Conservation (phyloP, 371 early-diverging fungal genomes). For the Mucor sp. region DNA sequence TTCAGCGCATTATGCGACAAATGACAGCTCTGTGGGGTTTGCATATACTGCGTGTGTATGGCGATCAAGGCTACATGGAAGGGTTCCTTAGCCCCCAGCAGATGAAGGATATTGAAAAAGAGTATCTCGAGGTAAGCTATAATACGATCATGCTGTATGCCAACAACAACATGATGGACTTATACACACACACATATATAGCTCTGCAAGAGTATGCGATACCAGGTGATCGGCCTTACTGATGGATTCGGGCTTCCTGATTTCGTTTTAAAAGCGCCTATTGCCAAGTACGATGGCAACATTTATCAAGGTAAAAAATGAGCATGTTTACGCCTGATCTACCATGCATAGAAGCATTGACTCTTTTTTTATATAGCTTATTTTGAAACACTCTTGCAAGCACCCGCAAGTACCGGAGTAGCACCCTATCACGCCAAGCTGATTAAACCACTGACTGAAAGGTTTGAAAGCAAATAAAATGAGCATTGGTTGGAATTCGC, state of each 20-base stretch:
- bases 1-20: constrained; percentile 31
- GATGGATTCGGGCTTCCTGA: constrained; percentile 69
- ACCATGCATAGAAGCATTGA: not conserved
- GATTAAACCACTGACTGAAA: constrained; percentile 43
- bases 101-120: constrained; percentile 43
- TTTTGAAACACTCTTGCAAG: constrained; percentile 41
- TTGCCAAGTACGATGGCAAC: constrained; percentile 65
- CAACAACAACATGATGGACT: not conserved
- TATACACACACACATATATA: not conserved
- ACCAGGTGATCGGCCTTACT: constrained; percentile 60
- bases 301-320: constrained; percentile 53
- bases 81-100: constrained; percentile 50
- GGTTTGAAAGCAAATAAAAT: constrained; percentile 1
- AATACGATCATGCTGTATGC: not conserved
- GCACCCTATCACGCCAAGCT: constrained; percentile 38
- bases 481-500: not conserved
- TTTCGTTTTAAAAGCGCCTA: constrained; percentile 67
- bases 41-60: constrained; percentile 39
- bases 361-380: constrained; percentile 27
- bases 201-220: constrained; percentile 54
- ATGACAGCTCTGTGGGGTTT: constrained; percentile 46
- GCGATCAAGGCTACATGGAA: constrained; percentile 56
- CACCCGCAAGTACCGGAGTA: constrained; percentile 34
- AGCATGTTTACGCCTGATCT: not conserved
- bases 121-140: constrained; percentile 40